Evolutionary conservation across 2,329 filamentous ascomycete genomes (phyloP).

Genomic region (Lasiodiplodia sp.): DNA sequence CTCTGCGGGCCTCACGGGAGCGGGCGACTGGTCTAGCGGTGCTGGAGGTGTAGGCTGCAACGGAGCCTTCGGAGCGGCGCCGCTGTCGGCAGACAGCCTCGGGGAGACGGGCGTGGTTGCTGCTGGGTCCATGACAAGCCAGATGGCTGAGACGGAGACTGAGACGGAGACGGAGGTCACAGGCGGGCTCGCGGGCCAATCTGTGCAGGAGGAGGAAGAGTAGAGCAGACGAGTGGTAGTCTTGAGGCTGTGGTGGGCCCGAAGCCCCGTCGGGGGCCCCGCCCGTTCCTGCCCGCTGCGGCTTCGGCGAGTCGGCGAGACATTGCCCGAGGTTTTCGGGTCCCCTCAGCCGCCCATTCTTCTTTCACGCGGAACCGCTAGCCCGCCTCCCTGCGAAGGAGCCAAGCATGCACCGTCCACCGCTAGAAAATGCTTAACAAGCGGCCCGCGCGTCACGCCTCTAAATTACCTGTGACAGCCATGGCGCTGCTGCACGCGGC

Average conservation of each 20-base stretch:
- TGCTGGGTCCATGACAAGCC: not conserved
- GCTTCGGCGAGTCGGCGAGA: slow-evolving; percentile 3
- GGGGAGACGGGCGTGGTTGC: not conserved
- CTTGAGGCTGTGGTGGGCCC: slow-evolving; percentile 9
- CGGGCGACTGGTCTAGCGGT: not conserved
- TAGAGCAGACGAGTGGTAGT: not conserved
- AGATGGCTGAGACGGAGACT: not conserved
- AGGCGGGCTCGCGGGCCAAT: not conserved
- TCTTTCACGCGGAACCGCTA: not conserved
- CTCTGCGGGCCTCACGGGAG: not conserved
- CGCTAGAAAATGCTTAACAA: slow-evolving; percentile 6
- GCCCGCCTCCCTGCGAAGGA: not conserved
- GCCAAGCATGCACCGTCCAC: not conserved
- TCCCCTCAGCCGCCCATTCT: not conserved
- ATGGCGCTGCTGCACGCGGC: not conserved
- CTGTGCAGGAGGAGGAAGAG: not conserved
- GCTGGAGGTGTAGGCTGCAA: not conserved
- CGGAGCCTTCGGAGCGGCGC: not conserved
- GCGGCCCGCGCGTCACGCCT: not conserved
- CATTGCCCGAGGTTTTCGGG: slow-evolving; percentile 6
- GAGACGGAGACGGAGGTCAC: slow-evolving; percentile 4
- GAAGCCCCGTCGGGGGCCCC: slow-evolving; percentile 5
- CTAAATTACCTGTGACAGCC: not conserved
- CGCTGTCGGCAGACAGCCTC: not conserved
- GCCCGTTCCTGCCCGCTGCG: not conserved